Conservation (phyloP, 176 grass and related monocot genomes). For the Pontederia crassipes region DNA sequence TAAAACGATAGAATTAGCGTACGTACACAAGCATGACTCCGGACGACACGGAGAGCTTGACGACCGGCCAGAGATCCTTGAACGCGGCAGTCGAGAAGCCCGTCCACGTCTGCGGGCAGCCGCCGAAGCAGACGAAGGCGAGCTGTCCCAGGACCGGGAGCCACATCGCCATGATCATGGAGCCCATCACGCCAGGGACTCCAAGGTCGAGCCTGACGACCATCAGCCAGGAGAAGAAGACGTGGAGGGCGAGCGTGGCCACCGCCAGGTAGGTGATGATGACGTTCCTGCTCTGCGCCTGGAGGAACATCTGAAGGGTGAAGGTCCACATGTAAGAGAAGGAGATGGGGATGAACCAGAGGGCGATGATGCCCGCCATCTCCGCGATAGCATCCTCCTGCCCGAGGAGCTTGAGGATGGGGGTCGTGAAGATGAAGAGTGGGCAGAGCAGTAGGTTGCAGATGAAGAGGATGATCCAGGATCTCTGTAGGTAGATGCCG, state of each 20-base stretch:
- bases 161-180: conserved; percentile 54
- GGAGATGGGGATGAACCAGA: conserved; percentile 58
- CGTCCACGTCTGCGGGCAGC: conserved; percentile 56
- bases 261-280: conserved; percentile 59
- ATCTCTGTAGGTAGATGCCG: conserved; percentile 67
- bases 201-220: conserved; percentile 29
- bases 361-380: conserved; percentile 49
- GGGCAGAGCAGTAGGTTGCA: conserved; percentile 34
- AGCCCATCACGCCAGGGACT: conserved; percentile 39
- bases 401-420: conserved; percentile 57
- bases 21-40: conserved; percentile 81
- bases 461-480: conserved; percentile 49
- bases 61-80: conserved; percentile 27
- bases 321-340: conserved; percentile 30
- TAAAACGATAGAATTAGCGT: conserved; percentile 2
- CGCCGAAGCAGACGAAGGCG: conserved; percentile 53
- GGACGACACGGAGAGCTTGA: conserved; percentile 67
- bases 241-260: conserved; percentile 41
- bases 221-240: conserved; percentile 44
- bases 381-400: conserved; percentile 53
- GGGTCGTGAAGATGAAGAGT: conserved; percentile 40
- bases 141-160: conserved; percentile 45
- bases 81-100: conserved; percentile 50
- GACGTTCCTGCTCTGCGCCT: conserved; percentile 66
- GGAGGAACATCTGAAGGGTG: conserved; percentile 81